A percentile compares a stretch with the other conserved stretches of the same genome.
These are phyloP conservation scores for Flaveria linearis DNA, from an alignment of 129 eudicot species.

Conservation along the genomic window DNA sequence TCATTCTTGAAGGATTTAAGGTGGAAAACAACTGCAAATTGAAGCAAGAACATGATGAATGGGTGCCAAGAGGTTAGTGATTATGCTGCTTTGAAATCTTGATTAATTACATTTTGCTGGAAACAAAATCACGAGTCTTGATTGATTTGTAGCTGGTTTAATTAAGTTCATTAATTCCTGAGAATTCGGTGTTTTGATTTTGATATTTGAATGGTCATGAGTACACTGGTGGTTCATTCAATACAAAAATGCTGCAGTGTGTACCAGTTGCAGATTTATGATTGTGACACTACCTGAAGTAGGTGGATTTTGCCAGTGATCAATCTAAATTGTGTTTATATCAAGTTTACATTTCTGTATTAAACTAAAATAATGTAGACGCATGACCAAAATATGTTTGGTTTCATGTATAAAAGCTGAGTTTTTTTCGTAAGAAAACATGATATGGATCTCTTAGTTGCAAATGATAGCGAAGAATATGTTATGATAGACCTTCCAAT, in stretches of 20 bases:
- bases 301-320: constrained; percentile 28
- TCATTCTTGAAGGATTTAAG: too few species aligned
- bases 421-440: too few species aligned
- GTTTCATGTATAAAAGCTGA: too few species aligned
- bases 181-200: constrained; percentile 23
- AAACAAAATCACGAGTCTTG: background rate
- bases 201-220: constrained; percentile 28
- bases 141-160: constrained; percentile 28
- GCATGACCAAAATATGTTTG: too few species aligned
- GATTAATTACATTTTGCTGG: constrained; percentile 4
- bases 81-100: constrained; percentile 20
- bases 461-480: too few species aligned
- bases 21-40: background rate
- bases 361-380: too few species aligned
- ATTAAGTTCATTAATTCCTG: constrained; percentile 11
- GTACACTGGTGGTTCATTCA: constrained; percentile 23
- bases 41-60: background rate
- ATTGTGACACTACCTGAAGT: constrained; percentile 39
- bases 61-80: constrained; percentile 34
- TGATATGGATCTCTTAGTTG: too few species aligned
- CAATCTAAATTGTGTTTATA: too few species aligned
- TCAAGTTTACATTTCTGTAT: too few species aligned
- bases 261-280: constrained; percentile 26
- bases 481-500: too few species aligned
- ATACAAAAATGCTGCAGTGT: constrained; percentile 32